Base-by-base conservation (phyloP, 2,329 filamentous ascomycete genomes). In the Aureobasidium musti region DNA sequence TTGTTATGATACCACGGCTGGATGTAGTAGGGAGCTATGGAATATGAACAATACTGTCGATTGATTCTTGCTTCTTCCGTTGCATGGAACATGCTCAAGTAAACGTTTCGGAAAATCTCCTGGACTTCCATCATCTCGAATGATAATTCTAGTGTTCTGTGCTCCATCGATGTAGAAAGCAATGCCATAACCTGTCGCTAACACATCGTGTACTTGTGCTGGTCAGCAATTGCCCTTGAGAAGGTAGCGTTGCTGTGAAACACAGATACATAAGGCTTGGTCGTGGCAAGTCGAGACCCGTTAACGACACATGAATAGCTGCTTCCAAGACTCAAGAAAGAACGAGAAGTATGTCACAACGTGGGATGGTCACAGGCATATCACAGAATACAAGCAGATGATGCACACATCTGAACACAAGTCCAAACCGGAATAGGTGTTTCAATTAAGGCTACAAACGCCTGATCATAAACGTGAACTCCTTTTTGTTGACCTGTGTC, bases 1-100 rank as follows among this genome's bases (percentile, higher is more conserved):
- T 49, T 45, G 26, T 53, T 45, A 64, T 64, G 61, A 64, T 64
- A 64, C 61, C 61, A 64, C 37, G 49, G 59, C 21, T 61, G n/a
- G 26, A 45, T 59, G 56, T 33, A 57, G 37, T 11, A 47, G 35
- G 26, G 56, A 59, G 56, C 56, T 33, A 61, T 21, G 23, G 28
- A 61, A 35, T n/a, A 49, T 6, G 57, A 49, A 61, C 2, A 37
- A 41, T n/a, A 21, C n/a, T 41, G 53, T 56, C 35, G 53, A 17
- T 56, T 26, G 14, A 41, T 35, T 11, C 41, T 56, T 56, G 35
- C 33, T 26, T 56, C 35, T 26, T 17, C 17, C 30, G 7, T 19
- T 5, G 23, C 26, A 14, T 50, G 26, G 11, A 50, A 30, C 26
- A 11, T 28, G 14, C 7, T 47, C n/a, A 13, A 39, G 6, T 39